Conservation (phyloP, 495 filamentous ascomycete genomes). For the Polyplosphaeria fusca region DNA sequence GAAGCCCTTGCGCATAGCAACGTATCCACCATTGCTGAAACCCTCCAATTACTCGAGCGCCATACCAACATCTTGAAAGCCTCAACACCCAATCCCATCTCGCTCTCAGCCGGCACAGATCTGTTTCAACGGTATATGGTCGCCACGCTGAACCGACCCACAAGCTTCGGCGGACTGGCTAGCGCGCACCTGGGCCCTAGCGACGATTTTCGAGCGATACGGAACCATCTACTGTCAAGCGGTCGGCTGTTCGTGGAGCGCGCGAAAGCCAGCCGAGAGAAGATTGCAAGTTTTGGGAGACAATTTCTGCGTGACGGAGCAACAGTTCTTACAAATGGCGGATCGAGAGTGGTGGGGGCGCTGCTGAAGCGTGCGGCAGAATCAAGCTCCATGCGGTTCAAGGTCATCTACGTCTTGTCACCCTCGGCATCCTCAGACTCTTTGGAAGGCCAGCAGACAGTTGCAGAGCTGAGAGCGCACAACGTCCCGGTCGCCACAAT, state of each 20-base stretch:
- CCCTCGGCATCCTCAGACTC: constrained; percentile 38
- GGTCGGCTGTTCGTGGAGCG: constrained; percentile 78
- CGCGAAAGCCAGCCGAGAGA: constrained; percentile 79
- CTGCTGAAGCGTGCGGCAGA: constrained; percentile 72
- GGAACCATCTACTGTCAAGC: constrained; percentile 78
- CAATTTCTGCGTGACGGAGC: constrained; percentile 72
- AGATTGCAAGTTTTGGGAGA: constrained; percentile 75
- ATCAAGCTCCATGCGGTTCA: constrained; percentile 63
- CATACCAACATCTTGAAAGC: constrained; percentile 70
- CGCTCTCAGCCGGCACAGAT: constrained; percentile 88
- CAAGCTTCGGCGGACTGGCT: constrained; percentile 19
- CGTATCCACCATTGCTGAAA: constrained; percentile 86
- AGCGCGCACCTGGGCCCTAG: constrained; percentile 45
- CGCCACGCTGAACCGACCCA: constrained; percentile 58
- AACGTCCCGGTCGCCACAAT: constrained; percentile 84
- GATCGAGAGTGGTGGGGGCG: constrained; percentile 76
- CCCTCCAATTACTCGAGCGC: constrained; percentile 74
- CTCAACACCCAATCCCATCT: constrained; percentile 79
- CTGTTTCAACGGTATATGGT: constrained; percentile 93
- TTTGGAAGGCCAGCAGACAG: constrained; percentile 57
- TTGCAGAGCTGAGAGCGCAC: constrained; percentile 64
- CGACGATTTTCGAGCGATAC: constrained; percentile 74
- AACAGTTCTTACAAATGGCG: constrained; percentile 82
- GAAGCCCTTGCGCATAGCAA: constrained; percentile 71
- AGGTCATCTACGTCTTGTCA: constrained; percentile 73